These are phyloP conservation scores for Emergomyces orientalis DNA, from an alignment of 2,329 filamentous ascomycete species.

Conservation along the genomic window DNA sequence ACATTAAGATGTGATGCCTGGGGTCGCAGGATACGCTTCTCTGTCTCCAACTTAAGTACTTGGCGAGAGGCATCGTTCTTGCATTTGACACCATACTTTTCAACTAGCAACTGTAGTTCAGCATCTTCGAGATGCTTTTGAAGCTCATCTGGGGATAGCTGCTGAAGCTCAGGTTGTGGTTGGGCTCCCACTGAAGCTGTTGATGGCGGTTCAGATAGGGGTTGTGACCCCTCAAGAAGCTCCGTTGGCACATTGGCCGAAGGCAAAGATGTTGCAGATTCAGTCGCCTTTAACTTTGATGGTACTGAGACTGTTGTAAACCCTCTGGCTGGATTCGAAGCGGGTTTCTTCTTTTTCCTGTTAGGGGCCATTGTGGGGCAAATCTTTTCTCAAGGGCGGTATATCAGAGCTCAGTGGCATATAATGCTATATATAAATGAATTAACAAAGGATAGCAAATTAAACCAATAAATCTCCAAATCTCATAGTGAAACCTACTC, in stretches of 20 bases:
- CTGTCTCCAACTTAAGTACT: conserved; percentile 68
- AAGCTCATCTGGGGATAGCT: conserved; percentile 70
- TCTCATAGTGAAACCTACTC: not conserved
- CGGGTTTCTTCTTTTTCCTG: conserved; percentile 67
- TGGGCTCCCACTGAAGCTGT: not conserved
- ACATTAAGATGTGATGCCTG: conserved; percentile 66
- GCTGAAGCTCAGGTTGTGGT: conserved; percentile 16
- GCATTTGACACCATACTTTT: conserved; percentile 70
- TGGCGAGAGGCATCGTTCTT: conserved; percentile 72
- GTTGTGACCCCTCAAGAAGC: conserved; percentile 21
- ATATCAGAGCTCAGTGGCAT: not conserved
- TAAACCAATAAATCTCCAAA: not conserved
- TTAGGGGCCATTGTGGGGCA: conserved; percentile 12
- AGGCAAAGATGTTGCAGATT: conserved; percentile 20
- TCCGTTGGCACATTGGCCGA: conserved; percentile 15
- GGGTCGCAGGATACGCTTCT: conserved; percentile 68
- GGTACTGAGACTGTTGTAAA: conserved; percentile 91
- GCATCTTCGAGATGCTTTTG: conserved; percentile 81
- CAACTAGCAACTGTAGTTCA: conserved; percentile 79
- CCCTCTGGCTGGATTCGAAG: conserved; percentile 76
- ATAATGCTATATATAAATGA: not conserved
- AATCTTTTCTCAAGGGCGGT: not conserved
- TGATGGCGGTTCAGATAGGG: not conserved
- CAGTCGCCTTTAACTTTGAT: conserved; percentile 59
- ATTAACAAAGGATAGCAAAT: not conserved